Conservation (phyloP, 495 filamentous ascomycete genomes). For the Sporormia fimetaria region DNA sequence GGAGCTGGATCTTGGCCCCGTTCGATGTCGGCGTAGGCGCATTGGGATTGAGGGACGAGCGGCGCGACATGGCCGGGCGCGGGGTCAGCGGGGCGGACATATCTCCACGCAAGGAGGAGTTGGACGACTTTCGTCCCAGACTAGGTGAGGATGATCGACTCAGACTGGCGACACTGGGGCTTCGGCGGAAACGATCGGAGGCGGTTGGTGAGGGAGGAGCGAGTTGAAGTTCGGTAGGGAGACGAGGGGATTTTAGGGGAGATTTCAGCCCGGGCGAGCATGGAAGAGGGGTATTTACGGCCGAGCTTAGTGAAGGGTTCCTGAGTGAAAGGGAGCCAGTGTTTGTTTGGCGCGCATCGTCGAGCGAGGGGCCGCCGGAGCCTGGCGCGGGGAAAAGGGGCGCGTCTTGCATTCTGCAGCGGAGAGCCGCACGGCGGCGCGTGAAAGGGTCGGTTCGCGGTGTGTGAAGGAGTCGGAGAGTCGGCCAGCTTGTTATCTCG, state of each 20-base stretch:
- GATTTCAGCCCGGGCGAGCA: constrained; percentile 32
- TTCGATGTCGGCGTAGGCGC: constrained; percentile 31
- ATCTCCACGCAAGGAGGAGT: constrained; percentile 40
- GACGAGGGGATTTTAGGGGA: no score
- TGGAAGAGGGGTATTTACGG: constrained; percentile 37
- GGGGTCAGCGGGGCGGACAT: constrained; percentile 32
- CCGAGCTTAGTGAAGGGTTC: constrained; percentile 39
- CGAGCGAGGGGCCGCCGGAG: constrained; percentile 1
- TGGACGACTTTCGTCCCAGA: constrained; percentile 41
- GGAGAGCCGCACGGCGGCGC: constrained; percentile 8
- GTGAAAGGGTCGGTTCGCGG: constrained; percentile 1
- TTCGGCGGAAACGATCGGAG: constrained; percentile 33
- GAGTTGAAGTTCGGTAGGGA: constrained; percentile 8
- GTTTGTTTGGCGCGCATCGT: constrained; percentile 22
- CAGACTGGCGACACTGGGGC: constrained; percentile 39
- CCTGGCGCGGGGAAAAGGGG: neutral
- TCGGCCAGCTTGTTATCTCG: no score
- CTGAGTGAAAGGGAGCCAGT: constrained; percentile 32
- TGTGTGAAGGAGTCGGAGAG: neutral
- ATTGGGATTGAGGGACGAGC: constrained; percentile 41
- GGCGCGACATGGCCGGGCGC: constrained; percentile 34
- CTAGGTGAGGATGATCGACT: constrained; percentile 30
- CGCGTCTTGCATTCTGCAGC: constrained; percentile 9
- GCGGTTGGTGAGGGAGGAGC: constrained; percentile 27
- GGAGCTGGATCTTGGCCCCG: constrained; percentile 29